A percentile compares a stretch with the other conserved stretches of the same genome.
phyloP scores from a whole-genome alignment of 2,329 filamentous ascomycete species.

The Hansfordia pulvinata region DNA sequence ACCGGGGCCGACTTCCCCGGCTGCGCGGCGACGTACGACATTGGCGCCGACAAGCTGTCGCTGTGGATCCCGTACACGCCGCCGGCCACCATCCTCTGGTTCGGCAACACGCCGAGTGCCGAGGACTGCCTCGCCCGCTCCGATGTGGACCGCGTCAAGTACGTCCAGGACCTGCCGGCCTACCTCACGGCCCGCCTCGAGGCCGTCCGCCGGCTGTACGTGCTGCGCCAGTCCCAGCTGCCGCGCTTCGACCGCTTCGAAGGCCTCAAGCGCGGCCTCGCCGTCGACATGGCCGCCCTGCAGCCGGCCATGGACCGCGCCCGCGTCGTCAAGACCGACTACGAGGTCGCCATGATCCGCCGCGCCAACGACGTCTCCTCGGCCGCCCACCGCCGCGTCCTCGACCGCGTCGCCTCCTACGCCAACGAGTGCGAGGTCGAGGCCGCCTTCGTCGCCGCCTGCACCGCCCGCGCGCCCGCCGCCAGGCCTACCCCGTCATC shows the following conservation, averaged over 20 bases:
- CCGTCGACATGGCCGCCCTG: conserved; percentile 38
- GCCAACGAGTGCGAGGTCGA: conserved; percentile 74
- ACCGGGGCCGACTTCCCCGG: conserved; percentile 39
- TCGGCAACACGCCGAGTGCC: conserved; percentile 43
- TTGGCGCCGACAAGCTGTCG: conserved; percentile 45
- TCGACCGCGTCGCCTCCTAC: conserved; percentile 47
- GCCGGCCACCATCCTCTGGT: conserved; percentile 47
- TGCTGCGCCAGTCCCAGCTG: conserved; percentile 30
- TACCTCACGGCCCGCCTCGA: conserved; percentile 35
- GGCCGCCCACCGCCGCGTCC: conserved; percentile 60
- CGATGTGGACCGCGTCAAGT: conserved; percentile 60
- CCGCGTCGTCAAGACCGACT: conserved; percentile 71
- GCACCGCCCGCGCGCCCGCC: conserved; percentile 56
- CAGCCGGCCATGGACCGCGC: conserved; percentile 64
- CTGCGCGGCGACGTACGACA: conserved; percentile 43
- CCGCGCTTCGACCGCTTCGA: conserved; percentile 17
- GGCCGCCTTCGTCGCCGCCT: conserved; percentile 60
- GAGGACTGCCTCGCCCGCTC: conserved; percentile 48
- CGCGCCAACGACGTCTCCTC: conserved; percentile 72
- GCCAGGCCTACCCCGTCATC: conserved; percentile 81
- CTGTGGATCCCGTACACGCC: conserved; percentile 64
- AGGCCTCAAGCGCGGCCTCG: conserved; percentile 13
- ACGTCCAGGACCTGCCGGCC: conserved; percentile 29
- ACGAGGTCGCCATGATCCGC: conserved; percentile 72
- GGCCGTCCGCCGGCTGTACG: conserved; percentile 25